Base-by-base conservation (phyloP, 1,284 basidiomycete species). In the Xanthoconium separans region DNA sequence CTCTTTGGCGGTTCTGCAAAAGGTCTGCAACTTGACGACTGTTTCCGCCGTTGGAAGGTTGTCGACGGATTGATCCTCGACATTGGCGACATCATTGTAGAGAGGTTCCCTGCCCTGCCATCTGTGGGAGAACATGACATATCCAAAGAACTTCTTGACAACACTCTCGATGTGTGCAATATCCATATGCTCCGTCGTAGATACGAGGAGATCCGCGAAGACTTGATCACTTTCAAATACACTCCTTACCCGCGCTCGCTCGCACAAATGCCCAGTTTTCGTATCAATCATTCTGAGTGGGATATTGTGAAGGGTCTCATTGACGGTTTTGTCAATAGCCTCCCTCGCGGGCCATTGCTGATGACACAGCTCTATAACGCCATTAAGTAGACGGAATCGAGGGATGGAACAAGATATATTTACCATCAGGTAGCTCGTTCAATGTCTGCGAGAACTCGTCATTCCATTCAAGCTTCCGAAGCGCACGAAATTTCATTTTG, bases 81-180 rank as follows among this genome's bases (percentile, higher is more conserved):
- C 15, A 36, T 36, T n/a, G 34, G 15, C 34, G 34, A 36, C 36
- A 13, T 54, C 53, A 13, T 36, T 46, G 30, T 34, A 47, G 10
- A 47, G 31, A 11, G 61, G 60, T 42, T 61, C 58, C 13, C 33
- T 40, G n/a, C 30, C 41, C 44, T 63, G 50, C 60, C 60, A 61
- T 24, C 47, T 60, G 33, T 63, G 61, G 20, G 60, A 61, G 33
- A 61, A 53, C 61, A 63, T 61, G 22, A 51, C 61, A 24, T 60
- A 61, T 39, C 43, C 43, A 40, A 55, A 63, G 34, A 63, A 61
- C 18, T 34, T 24, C n/a, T 34, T 30, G 31, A 61, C 55, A 20
- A 48, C 40, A 27, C 15, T 22, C 29, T 44, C 31, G 43, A 62
- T 51, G 18, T 20, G 31, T n/a, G 34, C 27, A 12, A 30, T 9